Evolutionary conservation across 805 yeast species (phyloP).

Genomic region (Ogataea methanolica): DNA sequence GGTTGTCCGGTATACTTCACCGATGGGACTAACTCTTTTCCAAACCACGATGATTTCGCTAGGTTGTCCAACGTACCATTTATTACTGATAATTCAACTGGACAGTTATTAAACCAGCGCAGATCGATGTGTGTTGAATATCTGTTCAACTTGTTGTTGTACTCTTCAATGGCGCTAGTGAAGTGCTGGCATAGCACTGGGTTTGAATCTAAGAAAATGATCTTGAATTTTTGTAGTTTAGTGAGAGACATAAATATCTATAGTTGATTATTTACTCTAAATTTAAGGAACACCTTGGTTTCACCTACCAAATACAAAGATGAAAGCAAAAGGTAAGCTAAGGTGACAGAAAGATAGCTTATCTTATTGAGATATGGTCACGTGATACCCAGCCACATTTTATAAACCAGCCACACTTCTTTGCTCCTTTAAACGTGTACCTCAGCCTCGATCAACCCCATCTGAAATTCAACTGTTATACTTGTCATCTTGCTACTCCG

Average conservation of each 20-base stretch:
- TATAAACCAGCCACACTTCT: too few species aligned
- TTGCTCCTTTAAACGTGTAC: too few species aligned
- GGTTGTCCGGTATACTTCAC: conserved; percentile 3
- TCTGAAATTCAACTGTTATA: too few species aligned
- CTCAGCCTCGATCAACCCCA: too few species aligned
- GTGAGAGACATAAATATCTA: background rate
- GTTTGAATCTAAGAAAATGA: conserved; percentile 21
- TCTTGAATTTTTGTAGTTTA: conserved; percentile 6
- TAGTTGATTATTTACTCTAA: too few species aligned
- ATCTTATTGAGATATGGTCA: too few species aligned
- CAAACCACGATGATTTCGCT: background rate
- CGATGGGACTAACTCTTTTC: conserved; percentile 6
- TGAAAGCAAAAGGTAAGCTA: too few species aligned
- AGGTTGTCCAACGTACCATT: conserved; percentile 16
- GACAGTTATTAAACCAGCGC: conserved; percentile 14
- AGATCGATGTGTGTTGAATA: conserved; percentile 6
- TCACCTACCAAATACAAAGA: too few species aligned
- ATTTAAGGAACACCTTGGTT: too few species aligned
- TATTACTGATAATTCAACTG: conserved; percentile 16
- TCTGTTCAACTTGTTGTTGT: conserved; percentile 4
- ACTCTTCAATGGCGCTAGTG: conserved; percentile 13
- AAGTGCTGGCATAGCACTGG: conserved; percentile 17
- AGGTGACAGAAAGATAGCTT: too few species aligned
- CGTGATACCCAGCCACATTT: too few species aligned
- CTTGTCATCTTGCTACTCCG: too few species aligned